Evolutionary conservation across 495 filamentous ascomycete genomes (phyloP), one percentile per base, ranked within the genome.

Genomic region (Xylaria grammica): DNA sequence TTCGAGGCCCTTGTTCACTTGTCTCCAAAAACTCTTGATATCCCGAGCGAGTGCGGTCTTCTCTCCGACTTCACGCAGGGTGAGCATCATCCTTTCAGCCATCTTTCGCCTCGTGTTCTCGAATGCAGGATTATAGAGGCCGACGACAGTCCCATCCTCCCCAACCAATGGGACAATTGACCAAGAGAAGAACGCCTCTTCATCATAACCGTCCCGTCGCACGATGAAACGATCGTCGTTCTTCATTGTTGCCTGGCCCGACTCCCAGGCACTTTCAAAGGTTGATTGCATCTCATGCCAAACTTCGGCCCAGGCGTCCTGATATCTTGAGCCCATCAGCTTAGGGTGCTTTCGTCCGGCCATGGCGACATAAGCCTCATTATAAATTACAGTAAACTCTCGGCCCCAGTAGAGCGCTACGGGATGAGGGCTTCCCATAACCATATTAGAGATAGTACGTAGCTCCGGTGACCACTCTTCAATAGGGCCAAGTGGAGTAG

Each of bases 111-210:
- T 72, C 2, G 88, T 90, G 67, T 89, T 89, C 56, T 90, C 88
- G 62, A 90, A 90, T 0, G 86, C 84, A 20, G 88, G 88, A 67
- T 90, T 90, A 65, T 87, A 90, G 1, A 90, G 70, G n/a, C 86
- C 87, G n/a, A 85, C 79, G 24, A 88, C 85, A 8, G 77, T 77
- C 1, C 87, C 87, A 65, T 88, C 83, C 15, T 74, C 77, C 1
- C 87, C 87, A n/a, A 90, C 81, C 49, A 90, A 73, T 11, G 88
- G 88, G 11, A 90, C 86, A 55, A 90, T 83, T 1, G 84, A 85
- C 87, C 87, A 90, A 58, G 83, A 84, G 72, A 90, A 90, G 68
- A 86, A 90, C 0, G 86, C 84, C 72, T 92, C 89, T 73, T 92
- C 89, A 8, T 89, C 66, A 55, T 80, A 88, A 3, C 81, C 82